phyloP scores from a whole-genome alignment of 73 alveolate genomes.

The Breviolum minutum region DNA sequence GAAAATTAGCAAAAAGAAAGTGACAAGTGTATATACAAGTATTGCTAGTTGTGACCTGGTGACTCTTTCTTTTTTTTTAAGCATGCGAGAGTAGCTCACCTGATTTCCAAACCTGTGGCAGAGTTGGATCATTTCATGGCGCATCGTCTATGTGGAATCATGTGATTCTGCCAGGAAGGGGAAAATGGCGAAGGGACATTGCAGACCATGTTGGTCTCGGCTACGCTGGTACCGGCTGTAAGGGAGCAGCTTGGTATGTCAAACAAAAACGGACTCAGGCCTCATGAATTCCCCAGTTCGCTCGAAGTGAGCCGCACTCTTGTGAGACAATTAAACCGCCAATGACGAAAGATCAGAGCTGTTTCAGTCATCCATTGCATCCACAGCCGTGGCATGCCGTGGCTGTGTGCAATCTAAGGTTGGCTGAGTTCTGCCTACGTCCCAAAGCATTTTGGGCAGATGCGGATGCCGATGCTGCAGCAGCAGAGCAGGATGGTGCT shows the following conservation, averaged over 20 bases:
- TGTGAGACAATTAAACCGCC: no score
- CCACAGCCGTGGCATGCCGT: neutral
- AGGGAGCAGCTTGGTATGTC: neutral
- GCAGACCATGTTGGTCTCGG: conserved; percentile 73
- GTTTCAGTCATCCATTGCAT: no score
- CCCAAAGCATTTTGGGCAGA: conserved; percentile 86
- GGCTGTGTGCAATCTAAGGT: neutral
- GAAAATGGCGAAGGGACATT: conserved; percentile 46
- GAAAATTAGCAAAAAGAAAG: no score
- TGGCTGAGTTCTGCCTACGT: conserved; percentile 77
- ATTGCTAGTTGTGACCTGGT: no score
- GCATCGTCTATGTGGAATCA: no score
- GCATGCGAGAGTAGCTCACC: neutral
- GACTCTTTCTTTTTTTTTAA: neutral
- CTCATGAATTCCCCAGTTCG: no score
- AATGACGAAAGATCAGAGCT: no score
- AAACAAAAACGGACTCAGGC: no score
- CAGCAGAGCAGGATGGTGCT: neutral
- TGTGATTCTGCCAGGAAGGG: conserved; percentile 27
- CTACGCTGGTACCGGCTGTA: conserved; percentile 76
- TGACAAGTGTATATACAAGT: no score
- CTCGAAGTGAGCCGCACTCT: no score
- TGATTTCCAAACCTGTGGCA: no score
- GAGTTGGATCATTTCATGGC: no score
- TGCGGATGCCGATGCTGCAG: conserved; percentile 18